These are phyloP conservation scores for Mucor plumbeus DNA, from an alignment of 371 early-diverging fungal species.

Conservation along the genomic window DNA sequence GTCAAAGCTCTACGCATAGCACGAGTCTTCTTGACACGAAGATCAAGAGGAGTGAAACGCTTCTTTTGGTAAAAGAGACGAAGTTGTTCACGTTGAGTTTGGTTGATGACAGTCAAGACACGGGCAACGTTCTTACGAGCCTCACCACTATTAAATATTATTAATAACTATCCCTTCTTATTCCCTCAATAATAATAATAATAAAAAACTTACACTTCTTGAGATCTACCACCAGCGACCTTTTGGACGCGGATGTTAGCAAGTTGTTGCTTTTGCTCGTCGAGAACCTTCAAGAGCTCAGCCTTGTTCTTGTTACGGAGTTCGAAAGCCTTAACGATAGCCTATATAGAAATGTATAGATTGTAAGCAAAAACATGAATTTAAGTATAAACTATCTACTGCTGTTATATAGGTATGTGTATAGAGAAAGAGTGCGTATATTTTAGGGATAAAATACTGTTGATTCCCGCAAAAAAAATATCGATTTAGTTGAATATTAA, in stretches of 20 bases:
- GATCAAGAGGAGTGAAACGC: constrained; percentile 91
- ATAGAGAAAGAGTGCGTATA: not conserved
- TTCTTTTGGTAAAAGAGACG: constrained; percentile 86
- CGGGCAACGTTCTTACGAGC: constrained; percentile 95
- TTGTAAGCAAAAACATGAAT: not conserved
- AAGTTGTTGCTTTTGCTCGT: constrained; percentile 93
- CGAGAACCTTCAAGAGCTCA: constrained; percentile 88
- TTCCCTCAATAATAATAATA: no score
- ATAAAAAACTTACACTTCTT: constrained; percentile 75
- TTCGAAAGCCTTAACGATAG: constrained; percentile 89
- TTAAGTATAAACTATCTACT: not conserved
- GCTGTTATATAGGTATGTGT: not conserved
- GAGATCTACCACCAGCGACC: constrained; percentile 81
- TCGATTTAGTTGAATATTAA: not conserved
- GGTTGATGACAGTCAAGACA: constrained; percentile 93
- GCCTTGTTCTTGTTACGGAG: constrained; percentile 91
- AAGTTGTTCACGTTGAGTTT: constrained; percentile 86
- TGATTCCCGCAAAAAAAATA: not conserved
- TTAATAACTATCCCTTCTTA: no score
- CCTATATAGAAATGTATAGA: constrained; percentile 37
- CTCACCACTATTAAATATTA: constrained; percentile 51
- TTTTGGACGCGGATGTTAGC: constrained; percentile 90
- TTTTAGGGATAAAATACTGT: no score
- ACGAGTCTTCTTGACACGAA: constrained; percentile 96
- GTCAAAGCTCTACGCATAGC: constrained; percentile 96